A percentile compares a stretch with the other conserved stretches of the same genome.
phyloP scores from a whole-genome alignment of 805 yeast species.

The Yarrowia osloensis region DNA sequence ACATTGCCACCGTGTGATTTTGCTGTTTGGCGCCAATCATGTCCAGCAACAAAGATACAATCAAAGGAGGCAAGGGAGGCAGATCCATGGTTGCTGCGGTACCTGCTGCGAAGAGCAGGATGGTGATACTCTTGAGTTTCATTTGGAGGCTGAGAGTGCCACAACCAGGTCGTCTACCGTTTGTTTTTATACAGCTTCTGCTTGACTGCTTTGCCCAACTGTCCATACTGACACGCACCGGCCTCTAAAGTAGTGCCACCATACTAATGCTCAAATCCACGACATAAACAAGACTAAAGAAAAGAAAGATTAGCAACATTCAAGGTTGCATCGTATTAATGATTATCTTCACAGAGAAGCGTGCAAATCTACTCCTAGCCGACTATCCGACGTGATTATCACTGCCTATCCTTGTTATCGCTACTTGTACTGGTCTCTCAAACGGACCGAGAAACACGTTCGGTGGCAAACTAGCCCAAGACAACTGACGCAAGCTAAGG shows the following conservation, averaged over 20 bases:
- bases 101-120: background rate
- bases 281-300: background rate
- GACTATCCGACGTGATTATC: background rate
- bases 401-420: background rate
- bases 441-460: background rate
- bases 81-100: background rate
- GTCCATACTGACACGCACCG: background rate
- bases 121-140: background rate
- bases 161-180: background rate
- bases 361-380: background rate
- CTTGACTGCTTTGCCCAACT: too few species aligned
- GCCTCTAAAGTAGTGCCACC: too few species aligned
- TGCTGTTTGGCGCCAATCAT: slow-evolving; percentile 1
- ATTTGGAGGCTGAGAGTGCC: background rate
- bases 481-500: too few species aligned
- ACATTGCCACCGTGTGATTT: slow-evolving; percentile 4
- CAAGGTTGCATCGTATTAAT: background rate
- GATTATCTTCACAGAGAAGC: background rate
- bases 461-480: background rate
- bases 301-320: background rate
- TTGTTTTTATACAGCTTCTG: background rate
- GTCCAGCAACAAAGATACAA: slow-evolving; percentile 6
- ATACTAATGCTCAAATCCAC: too few species aligned
- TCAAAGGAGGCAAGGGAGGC: slow-evolving; percentile 8
- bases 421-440: too few species aligned